phyloP scores from a whole-genome alignment of 2,329 filamentous ascomycete species.

The Pyrenochaeta sp. region DNA sequence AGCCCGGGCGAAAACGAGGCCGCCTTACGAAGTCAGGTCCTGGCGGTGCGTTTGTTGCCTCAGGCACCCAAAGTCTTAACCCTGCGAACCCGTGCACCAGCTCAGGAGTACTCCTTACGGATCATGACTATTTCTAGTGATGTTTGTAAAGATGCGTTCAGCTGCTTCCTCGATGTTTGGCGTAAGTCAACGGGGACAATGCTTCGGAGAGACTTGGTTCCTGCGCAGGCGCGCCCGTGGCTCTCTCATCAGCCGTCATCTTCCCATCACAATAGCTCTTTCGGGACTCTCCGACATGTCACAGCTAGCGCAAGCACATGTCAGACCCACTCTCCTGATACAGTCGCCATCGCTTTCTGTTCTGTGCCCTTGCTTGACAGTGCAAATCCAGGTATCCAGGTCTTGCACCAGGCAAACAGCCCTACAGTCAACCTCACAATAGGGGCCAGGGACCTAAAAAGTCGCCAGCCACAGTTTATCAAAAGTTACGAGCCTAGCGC shows the following conservation, averaged over 20 bases:
- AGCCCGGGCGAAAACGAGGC: neutral
- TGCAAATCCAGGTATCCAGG: neutral
- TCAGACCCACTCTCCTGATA: neutral
- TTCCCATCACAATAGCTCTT: neutral
- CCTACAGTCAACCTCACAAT: conserved; percentile 10
- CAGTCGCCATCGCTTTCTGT: neutral
- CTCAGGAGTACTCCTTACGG: neutral
- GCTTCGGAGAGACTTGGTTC: neutral
- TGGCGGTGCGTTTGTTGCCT: neutral
- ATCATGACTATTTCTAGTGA: conserved; percentile 1
- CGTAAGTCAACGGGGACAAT: neutral
- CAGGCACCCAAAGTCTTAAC: neutral
- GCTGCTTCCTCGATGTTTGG: neutral
- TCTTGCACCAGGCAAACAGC: neutral
- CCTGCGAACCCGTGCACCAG: neutral
- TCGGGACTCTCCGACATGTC: conserved; percentile 1
- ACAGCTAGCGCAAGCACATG: neutral
- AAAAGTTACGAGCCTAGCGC: conserved; percentile 2
- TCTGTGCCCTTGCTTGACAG: neutral
- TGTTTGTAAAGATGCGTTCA: neutral
- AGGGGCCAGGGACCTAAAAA: neutral
- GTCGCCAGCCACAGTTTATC: neutral
- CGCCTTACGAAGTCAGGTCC: neutral
- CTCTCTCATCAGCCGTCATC: conserved; percentile 5
- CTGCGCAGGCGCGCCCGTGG: conserved; percentile 1